Evolutionary conservation across 805 yeast species (phyloP).

Genomic region (Metschnikowia santaceciliae): DNA sequence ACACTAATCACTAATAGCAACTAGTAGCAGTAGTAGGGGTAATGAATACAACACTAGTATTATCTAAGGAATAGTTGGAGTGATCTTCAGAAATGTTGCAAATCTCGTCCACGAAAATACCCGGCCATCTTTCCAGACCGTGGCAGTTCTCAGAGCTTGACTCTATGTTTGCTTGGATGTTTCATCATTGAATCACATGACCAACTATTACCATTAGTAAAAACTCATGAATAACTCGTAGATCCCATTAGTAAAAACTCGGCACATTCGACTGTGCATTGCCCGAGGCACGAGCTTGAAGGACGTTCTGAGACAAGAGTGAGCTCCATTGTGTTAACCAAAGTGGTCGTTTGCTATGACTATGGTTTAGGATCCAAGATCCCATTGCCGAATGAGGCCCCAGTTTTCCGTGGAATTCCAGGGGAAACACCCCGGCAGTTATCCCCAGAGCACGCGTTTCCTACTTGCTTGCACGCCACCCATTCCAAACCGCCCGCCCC

Average conservation of each 20-base stretch:
- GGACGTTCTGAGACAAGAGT: constrained; percentile 67
- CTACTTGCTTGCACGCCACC: background rate
- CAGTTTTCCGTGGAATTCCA: constrained; percentile 10
- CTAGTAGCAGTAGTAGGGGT: no score
- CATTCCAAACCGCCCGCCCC: background rate
- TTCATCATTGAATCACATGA: constrained; percentile 53
- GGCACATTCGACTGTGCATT: constrained; percentile 68
- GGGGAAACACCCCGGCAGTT: constrained; percentile 12
- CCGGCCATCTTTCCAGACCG: constrained; percentile 48
- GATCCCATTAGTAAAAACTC: constrained; percentile 32
- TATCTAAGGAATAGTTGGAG: no score
- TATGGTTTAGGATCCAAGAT: constrained; percentile 58
- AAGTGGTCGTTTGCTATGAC: constrained; percentile 63
- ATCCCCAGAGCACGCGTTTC: background rate
- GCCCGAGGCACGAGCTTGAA: constrained; percentile 28
- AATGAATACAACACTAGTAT: no score
- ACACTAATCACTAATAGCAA: background rate
- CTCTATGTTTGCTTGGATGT: constrained; percentile 78
- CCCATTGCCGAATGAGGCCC: constrained; percentile 57
- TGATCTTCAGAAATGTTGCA: constrained; percentile 45
- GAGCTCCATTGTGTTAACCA: constrained; percentile 81
- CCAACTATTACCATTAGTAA: constrained; percentile 16
- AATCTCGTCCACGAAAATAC: constrained; percentile 59
- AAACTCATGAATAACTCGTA: constrained; percentile 20
- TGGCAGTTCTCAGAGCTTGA: constrained; percentile 76